Evolutionary conservation across 1,139 yeast species (phyloP), one percentile per base, ranked within the genome.

Genomic region (Sugiyamaella sp.): DNA sequence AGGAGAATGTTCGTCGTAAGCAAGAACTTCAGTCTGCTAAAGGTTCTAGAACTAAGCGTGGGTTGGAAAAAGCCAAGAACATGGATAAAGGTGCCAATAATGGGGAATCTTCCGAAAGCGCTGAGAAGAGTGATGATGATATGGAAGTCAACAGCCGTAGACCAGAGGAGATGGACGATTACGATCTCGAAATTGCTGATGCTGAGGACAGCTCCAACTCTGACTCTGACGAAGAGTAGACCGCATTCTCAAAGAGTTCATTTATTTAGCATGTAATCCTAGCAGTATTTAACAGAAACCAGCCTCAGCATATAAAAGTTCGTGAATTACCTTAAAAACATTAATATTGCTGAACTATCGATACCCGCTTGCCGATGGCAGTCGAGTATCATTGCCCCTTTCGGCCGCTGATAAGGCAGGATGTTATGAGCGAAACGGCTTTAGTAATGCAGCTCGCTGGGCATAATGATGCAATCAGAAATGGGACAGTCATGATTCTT

Each of bases 1-100:
- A 83, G 63, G 90, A 80, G 51, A 89, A 90, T 65, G 87, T 91
- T 52, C 80, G 84, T 46, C 82, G 80, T 59, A 91, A 91, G 78
- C 81, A 82, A 60, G 90, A 84, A 44, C 84, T 78, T 65, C 86
- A 86, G 68, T 84, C 80, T 46, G 86, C 82, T 12, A 87, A 86
- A 74, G 84, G 85, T 66, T 83, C 73, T 4, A 61, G 76, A 46
- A 61, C 68, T 33, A 62, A 82, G 61, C 81, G 95, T 63, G 86
- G 86, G 65, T 77, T 80, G 66, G 86, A 81, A 51, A 80, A 67
- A 53, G 69, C 67, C 8, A 54, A 55, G n/a, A 21, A 20, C 4
- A 21, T 22, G 12, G 63, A 57, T 17, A 66, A 33, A 20, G 22
- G 43, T 62, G 19, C 19, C 3, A 5, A 8, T 67, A 64, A 56